Evolutionary conservation across 129 eudicot genomes (phyloP), one percentile per base, ranked within the genome.

Genomic region (Pseudognaphalium luteoalbum): DNA sequence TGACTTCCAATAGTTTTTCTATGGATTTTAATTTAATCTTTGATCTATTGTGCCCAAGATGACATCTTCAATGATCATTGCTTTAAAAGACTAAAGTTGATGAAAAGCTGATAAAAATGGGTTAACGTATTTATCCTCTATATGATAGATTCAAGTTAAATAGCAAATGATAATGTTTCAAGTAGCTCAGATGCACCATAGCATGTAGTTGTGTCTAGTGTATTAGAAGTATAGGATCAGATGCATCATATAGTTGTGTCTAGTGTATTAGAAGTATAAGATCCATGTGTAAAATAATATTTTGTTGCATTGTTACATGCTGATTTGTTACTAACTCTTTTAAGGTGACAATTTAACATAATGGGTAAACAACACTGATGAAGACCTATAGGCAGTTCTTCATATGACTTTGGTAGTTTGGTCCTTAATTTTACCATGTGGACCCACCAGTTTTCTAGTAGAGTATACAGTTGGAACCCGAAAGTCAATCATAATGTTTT

Each of bases 321-420:
- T 44, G 52, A 12, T 44, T 12, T 44, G 52, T 44, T 44, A 44
- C 0, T 3, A 44, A 44, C 52, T 44, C 5, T 44, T 44, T 44
- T 44, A 25, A 28, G 33, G 25, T 7, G 15, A 61, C 66, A 10
- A 22, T n/a, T 25, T 30, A 10, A 34, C 34, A 61, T 25, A 30
- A 61, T 61, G 66, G 66, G 34, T 9, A 21, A 30, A 30, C 16
- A 25, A 61, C 66, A 61, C 66, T 20, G 15, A 30, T 6, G n/a
- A 61, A 61, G 66, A 25, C 64, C 64, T 58, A 19, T 58, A 19
- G 3, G 63, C 32, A 58, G 64, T 21, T 59, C 28, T 58, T 20
- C n/a, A n/a, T 74, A 29, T 19, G 47, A 74, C 19, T 37, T 44
- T 28, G 42, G 71, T 62, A 74, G 12, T 37, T 44, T 28, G 42